Base-by-base conservation (phyloP, 805 yeast genomes). In the Candida boleticola region DNA sequence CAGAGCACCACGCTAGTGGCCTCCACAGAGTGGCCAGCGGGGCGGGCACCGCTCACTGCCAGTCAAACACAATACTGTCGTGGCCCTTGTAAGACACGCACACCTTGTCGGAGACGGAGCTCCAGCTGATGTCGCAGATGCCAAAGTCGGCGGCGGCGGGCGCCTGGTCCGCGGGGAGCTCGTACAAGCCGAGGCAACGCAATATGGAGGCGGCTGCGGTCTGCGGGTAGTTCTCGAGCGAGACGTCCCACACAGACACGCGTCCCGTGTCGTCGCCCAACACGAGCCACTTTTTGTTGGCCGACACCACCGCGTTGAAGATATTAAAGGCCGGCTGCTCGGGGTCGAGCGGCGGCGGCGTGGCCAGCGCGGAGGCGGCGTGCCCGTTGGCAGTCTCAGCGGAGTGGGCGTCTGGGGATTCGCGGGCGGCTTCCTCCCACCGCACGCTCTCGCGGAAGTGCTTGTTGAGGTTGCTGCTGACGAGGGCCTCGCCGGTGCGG, bases 231-330 rank as follows among this genome's bases (percentile, higher is more conserved):
- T 42, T 34, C 25, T 49, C 40, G 13, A 44, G 31, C 10, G 52
- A 44, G 1, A 77, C 51, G 44, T 74, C 73, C 75, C 83, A 82
- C 0, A 85, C 54, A 9, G 74, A 60, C 2, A 85, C 68, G 20
- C 68, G 67, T 0, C 92, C 89, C 30, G 77, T 78, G 41, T 78
- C 76, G 31, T 83, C 86, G 1, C 88, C 95, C 1, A 84, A 65
- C 0, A 82, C 89, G 21, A 82, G 58, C 50, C 62, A 69, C 10
- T 63, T 55, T 35, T 60, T 58, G 53, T 77, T 68, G 0, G 77
- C 74, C 0, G 89, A 79, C 5, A 85, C 46, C 1, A 68, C 59
- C 1, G 82, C 80, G 16, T 66, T 64, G 42, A 82, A 68, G 1
- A 87, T 73, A 3, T 18, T 23, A 89, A 79, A 3, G 32, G 32